Conservation (phyloP, 1,139 yeast species). For the Meyerozyma sp. region DNA sequence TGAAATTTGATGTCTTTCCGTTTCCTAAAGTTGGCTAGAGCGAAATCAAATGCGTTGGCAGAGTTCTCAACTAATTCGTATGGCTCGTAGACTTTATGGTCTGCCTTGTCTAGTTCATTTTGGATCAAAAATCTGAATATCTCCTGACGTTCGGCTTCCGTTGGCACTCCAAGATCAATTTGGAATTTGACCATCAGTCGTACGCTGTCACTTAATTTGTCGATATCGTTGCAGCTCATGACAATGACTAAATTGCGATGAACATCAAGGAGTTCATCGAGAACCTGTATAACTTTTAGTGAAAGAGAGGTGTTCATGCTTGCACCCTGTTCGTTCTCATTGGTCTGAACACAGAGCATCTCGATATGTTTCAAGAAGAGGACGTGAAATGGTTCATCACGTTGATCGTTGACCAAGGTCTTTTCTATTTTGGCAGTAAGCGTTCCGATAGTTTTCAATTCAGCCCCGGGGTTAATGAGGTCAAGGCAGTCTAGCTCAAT, state of each 20-base stretch:
- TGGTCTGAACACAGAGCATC: conserved; percentile 61
- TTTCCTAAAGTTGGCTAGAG: conserved; percentile 19
- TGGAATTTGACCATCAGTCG: conserved; percentile 75
- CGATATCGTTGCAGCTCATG: conserved; percentile 70
- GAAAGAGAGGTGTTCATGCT: conserved; percentile 50
- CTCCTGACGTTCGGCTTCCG: conserved; percentile 62
- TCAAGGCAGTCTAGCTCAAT: conserved; percentile 68
- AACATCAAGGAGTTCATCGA: conserved; percentile 47
- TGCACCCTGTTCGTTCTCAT: conserved; percentile 56
- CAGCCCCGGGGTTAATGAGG: conserved; percentile 62
- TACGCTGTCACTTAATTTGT: conserved; percentile 60
- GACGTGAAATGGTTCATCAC: conserved; percentile 27
- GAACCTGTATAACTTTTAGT: conserved; percentile 53
- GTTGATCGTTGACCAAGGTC: conserved; percentile 17
- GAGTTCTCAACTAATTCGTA: conserved; percentile 16
- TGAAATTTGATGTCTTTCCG: conserved; percentile 53
- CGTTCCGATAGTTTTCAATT: conserved; percentile 72
- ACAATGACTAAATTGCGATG: conserved; percentile 46
- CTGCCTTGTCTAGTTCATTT: background rate
- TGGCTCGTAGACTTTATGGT: conserved; percentile 8
- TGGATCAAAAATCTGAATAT: conserved; percentile 52
- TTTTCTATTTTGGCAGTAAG: conserved; percentile 74
- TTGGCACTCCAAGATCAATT: conserved; percentile 69
- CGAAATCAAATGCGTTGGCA: conserved; percentile 14
- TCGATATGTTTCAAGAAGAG: conserved; percentile 72